A percentile compares a stretch with the other conserved stretches of the same genome.
Evolutionary conservation across 495 filamentous ascomycete genomes (phyloP).

Genomic region (Hypoxylon rickii): DNA sequence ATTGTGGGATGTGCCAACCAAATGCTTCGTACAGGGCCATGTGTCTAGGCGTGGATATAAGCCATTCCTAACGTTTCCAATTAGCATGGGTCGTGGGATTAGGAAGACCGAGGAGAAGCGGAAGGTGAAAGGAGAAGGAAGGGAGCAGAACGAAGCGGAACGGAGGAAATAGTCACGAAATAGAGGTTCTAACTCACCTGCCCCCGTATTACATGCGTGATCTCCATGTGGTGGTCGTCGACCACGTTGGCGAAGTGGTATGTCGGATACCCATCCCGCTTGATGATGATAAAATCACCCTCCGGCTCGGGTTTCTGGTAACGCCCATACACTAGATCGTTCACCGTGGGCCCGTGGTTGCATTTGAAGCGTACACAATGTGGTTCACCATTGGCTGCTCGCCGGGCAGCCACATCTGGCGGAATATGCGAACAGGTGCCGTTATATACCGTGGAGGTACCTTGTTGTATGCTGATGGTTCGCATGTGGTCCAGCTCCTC

Average conservation of each 20-base stretch:
- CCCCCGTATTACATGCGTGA: constrained; percentile 93
- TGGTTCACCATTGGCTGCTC: constrained; percentile 67
- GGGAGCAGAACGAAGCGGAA: too few species aligned
- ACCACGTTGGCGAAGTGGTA: constrained; percentile 98
- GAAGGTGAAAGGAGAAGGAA: too few species aligned
- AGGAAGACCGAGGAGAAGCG: neutral
- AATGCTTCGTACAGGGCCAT: constrained; percentile 86
- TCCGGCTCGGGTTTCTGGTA: constrained; percentile 51
- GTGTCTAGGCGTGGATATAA: constrained; percentile 90
- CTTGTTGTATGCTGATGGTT: constrained; percentile 59
- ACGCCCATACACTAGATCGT: constrained; percentile 77
- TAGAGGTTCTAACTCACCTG: constrained; percentile 55
- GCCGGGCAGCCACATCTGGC: constrained; percentile 66
- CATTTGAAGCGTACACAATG: constrained; percentile 78
- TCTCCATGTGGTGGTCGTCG: constrained; percentile 91
- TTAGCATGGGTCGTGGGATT: constrained; percentile 41
- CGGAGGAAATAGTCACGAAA: too few species aligned
- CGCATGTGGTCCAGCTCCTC: constrained; percentile 70
- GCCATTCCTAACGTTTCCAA: constrained; percentile 82
- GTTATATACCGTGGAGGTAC: constrained; percentile 73
- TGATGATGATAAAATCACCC: constrained; percentile 75
- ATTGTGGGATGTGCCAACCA: constrained; percentile 79
- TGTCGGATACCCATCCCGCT: constrained; percentile 88
- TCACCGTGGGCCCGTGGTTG: constrained; percentile 61
- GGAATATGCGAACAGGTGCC: constrained; percentile 73